Base-by-base conservation (phyloP, 176 grass and related monocot genomes). In the Lolium perenne region DNA sequence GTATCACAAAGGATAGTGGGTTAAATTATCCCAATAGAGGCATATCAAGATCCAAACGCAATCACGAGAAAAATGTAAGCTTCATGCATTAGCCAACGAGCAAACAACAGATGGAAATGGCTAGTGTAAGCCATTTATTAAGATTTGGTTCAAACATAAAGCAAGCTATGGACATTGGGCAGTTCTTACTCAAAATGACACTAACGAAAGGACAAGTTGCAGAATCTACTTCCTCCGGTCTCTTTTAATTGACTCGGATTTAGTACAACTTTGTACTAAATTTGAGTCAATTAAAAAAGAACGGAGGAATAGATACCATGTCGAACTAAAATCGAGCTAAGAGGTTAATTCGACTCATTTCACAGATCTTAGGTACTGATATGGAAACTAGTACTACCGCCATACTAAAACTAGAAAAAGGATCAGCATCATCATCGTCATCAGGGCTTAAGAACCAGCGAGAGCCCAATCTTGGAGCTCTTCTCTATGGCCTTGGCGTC, bases 391-490 rank as follows among this genome's bases (percentile, higher is more conserved):
- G 21, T 21, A 46, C 68, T 22, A 72, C 18, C 10, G 7, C 71
- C 74, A 82, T 86, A 54, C 88, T 90, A 78, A 55, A 38, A 45
- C 65, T 66, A 83, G 80, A 77, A 5, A 80, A 72, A 77, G 60
- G 83, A 38, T 86, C 65, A 9, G 10, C 87, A 79, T 83, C 74
- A 86, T 85, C 76, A 18, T 68, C 20, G 6, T 66, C 71, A 81
- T 97, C 85, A 97, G 59, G 89, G 85, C 87, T 85, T 88, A 47
- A 97, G 92, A 46, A 85, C 79, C 56, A 97, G 63, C 5, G 92
- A 83, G 46, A 97, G 78, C n/a, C 94, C 92, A 11, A 97, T 86
- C 82, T 88, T 92, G 63, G 87, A 79, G 70, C 70, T 76, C 69
- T 86, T 84, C 47, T 87, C 83, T 55, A 80, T 73, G 2, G 80